Percentiles rank a stretch among this genome's conserved stretches.
These are phyloP conservation scores for Striga asiatica DNA, from an alignment of 257 asterid genomes.

Conservation along the genomic window DNA sequence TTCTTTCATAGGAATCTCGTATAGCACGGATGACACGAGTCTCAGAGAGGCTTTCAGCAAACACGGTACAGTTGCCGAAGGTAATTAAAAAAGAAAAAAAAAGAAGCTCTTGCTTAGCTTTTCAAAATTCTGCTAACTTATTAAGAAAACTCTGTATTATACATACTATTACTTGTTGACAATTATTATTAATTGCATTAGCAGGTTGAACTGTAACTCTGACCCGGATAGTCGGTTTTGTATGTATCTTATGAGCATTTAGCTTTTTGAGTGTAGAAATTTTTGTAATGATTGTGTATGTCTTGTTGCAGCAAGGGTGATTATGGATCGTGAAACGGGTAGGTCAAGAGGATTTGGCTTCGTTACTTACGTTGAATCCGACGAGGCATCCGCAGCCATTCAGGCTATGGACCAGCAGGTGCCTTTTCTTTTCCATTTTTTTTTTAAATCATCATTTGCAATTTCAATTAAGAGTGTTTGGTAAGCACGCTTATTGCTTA, in stretches of 20 bases:
- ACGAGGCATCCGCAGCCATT: constrained; percentile 85
- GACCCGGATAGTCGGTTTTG: too few relatives aligned
- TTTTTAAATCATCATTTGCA: background rate
- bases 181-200: background rate
- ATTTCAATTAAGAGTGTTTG: background rate
- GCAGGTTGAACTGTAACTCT: background rate
- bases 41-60: constrained; percentile 52
- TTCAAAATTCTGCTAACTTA: too few relatives aligned
- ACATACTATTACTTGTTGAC: too few relatives aligned
- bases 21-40: constrained; percentile 41
- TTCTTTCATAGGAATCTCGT: constrained; percentile 53
- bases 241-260: too few relatives aligned
- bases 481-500: too few relatives aligned
- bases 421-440: background rate
- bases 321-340: constrained; percentile 66
- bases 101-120: too few relatives aligned
- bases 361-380: constrained; percentile 56
- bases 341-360: constrained; percentile 90
- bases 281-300: too few relatives aligned
- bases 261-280: too few relatives aligned
- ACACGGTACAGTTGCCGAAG: constrained; percentile 74
- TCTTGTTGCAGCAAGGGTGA: constrained; percentile 48
- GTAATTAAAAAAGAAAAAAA: constrained; percentile 40
- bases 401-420: constrained; percentile 90
- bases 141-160: too few relatives aligned